These are phyloP conservation scores for Agaricus sinodeliciosus DNA, from an alignment of 768 basidiomycete species.

Conservation along the genomic window DNA sequence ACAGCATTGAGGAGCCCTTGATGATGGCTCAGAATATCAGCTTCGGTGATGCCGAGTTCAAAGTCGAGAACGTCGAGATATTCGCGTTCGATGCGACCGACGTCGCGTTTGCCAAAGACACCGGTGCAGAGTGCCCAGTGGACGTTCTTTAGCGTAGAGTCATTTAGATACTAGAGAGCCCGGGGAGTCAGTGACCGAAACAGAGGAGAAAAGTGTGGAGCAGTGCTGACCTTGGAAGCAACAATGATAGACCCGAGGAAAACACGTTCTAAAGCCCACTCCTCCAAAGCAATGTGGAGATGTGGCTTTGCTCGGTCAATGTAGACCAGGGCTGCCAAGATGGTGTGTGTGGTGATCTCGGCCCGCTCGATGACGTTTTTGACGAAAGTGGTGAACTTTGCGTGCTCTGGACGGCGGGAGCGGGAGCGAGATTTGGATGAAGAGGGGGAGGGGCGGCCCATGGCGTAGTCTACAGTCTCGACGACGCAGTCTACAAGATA, in stretches of 20 bases:
- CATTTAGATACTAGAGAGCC: slow-evolving; percentile 67
- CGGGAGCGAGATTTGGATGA: slow-evolving; percentile 42
- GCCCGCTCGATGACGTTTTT: slow-evolving; percentile 63
- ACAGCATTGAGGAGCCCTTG: slow-evolving; percentile 28
- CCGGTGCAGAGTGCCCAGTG: slow-evolving; percentile 87
- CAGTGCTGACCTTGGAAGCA: slow-evolving; percentile 65
- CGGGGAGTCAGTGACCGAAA: slow-evolving; percentile 6
- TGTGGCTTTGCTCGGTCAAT: slow-evolving; percentile 73
- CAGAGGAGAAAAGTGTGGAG: slow-evolving; percentile 8
- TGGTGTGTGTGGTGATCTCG: slow-evolving; percentile 62
- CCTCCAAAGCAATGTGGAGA: slow-evolving; percentile 73
- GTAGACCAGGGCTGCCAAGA: slow-evolving; percentile 70
- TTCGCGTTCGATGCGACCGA: slow-evolving; percentile 77
- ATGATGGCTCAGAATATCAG: slow-evolving; percentile 52
- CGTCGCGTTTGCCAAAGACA: slow-evolving; percentile 75
- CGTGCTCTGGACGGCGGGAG: slow-evolving; percentile 42
- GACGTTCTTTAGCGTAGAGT: slow-evolving; percentile 85
- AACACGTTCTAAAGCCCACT: slow-evolving; percentile 86
- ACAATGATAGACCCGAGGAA: slow-evolving; percentile 87
- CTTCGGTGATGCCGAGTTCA: slow-evolving; percentile 59
- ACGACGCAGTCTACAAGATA: slow-evolving; percentile 62
- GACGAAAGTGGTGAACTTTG: slow-evolving; percentile 60
- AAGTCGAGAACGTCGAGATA: slow-evolving; percentile 77
- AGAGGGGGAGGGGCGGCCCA: slow-evolving; percentile 56
- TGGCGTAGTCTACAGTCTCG: slow-evolving; percentile 72